Conservation (phyloP, 2,329 filamentous ascomycete species). For the Colletotrichum limetticola region DNA sequence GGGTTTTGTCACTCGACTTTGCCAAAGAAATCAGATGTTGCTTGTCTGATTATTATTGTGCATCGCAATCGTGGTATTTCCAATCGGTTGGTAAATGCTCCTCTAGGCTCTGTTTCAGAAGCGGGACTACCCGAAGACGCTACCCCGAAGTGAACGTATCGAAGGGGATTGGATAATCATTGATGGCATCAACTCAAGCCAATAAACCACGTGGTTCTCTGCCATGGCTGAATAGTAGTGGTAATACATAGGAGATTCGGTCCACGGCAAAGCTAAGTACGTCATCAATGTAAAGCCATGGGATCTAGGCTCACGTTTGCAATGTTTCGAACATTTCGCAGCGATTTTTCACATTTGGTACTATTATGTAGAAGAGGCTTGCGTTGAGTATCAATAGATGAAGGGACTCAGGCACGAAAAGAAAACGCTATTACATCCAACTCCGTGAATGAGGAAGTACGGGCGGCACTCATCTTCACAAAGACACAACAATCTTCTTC, state of each 20-base stretch:
- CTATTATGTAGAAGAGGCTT: too few species aligned
- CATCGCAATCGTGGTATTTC: background rate
- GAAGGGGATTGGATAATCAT: background rate
- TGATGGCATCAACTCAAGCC: background rate
- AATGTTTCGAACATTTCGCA: too few species aligned
- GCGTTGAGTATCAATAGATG: too few species aligned
- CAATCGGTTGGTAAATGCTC: background rate
- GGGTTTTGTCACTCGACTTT: background rate
- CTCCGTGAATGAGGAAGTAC: background rate
- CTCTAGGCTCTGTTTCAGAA: too few species aligned
- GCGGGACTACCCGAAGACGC: background rate
- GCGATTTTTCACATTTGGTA: too few species aligned
- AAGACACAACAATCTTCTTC: constrained; percentile 39
- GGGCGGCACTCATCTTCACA: background rate
- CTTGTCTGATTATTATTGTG: background rate
- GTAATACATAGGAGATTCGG: too few species aligned
- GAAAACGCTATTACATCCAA: too few species aligned
- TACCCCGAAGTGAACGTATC: background rate
- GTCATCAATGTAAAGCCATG: too few species aligned
- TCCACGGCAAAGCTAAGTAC: too few species aligned
- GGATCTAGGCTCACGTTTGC: too few species aligned
- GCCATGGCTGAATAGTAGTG: too few species aligned
- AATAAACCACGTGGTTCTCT: background rate
- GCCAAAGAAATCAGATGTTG: background rate
- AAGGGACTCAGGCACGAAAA: background rate